These are phyloP conservation scores for Immersiporthe knoxdaviesiana DNA, from an alignment of 2,329 filamentous ascomycete genomes.

Conservation along the genomic window DNA sequence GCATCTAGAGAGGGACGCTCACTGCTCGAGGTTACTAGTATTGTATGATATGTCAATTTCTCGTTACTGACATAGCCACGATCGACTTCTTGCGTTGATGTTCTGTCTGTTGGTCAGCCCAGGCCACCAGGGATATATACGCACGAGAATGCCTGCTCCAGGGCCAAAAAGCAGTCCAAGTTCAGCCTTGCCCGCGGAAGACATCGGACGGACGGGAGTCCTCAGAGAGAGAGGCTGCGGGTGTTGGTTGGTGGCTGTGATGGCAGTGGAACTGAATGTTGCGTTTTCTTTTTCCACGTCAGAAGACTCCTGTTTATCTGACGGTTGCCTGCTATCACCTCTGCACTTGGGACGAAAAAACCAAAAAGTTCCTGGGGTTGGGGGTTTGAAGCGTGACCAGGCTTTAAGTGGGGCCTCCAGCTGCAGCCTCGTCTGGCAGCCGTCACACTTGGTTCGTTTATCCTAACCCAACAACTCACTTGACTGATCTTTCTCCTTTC, in stretches of 20 bases:
- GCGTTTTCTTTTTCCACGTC: not conserved
- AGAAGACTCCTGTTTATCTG: not conserved
- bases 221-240: not conserved
- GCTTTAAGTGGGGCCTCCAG: not conserved
- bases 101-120: not conserved
- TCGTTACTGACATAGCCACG: not conserved
- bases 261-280: not conserved
- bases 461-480: no score
- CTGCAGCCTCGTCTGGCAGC: conserved; percentile 2
- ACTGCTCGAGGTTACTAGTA: no score
- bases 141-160: not conserved
- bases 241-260: not conserved
- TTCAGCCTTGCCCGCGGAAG: not conserved
- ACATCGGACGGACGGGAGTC: not conserved
- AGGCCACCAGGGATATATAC: not conserved
- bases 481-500: not conserved
- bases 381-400: not conserved
- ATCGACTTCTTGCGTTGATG: not conserved
- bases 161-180: not conserved
- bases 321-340: not conserved
- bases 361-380: not conserved
- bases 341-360: not conserved
- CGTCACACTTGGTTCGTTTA: no score
- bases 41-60: no score
- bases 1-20: no score